Conservation (phyloP, 768 basidiomycete genomes). For the Boletus sp. region DNA sequence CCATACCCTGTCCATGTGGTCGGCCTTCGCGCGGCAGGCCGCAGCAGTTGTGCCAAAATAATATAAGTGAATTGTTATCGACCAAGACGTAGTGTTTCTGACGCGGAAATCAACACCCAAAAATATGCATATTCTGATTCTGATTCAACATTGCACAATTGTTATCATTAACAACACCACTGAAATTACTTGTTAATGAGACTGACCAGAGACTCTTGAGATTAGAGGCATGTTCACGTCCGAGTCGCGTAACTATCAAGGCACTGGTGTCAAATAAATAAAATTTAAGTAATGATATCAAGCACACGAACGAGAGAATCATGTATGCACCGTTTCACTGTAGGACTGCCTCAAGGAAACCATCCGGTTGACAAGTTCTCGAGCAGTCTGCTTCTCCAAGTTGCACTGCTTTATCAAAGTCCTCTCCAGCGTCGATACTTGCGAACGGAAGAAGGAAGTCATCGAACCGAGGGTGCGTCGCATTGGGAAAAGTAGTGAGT, state of each 20-base stretch:
- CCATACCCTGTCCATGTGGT: not conserved
- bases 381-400: constrained; percentile 19
- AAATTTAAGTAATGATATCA: not conserved
- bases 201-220: not conserved
- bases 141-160: no score
- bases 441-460: constrained; percentile 10
- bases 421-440: constrained; percentile 6
- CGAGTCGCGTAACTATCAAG: not conserved
- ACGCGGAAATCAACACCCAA: not conserved
- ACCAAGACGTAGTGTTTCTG: not conserved
- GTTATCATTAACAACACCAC: not conserved
- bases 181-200: not conserved
- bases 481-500: constrained; percentile 9
- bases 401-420: constrained; percentile 17
- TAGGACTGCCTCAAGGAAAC: not conserved
- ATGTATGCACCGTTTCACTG: not conserved
- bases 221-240: not conserved
- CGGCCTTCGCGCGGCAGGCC: not conserved
- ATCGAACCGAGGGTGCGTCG: constrained; percentile 3
- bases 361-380: constrained; percentile 17
- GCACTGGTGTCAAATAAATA: not conserved
- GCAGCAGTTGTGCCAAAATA: not conserved
- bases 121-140: not conserved
- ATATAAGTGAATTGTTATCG: not conserved
- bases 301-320: not conserved